Evolutionary conservation across 2,329 filamentous ascomycete genomes (phyloP), one percentile per base, ranked within the genome.

Genomic region (Salinomyces thailandicus): DNA sequence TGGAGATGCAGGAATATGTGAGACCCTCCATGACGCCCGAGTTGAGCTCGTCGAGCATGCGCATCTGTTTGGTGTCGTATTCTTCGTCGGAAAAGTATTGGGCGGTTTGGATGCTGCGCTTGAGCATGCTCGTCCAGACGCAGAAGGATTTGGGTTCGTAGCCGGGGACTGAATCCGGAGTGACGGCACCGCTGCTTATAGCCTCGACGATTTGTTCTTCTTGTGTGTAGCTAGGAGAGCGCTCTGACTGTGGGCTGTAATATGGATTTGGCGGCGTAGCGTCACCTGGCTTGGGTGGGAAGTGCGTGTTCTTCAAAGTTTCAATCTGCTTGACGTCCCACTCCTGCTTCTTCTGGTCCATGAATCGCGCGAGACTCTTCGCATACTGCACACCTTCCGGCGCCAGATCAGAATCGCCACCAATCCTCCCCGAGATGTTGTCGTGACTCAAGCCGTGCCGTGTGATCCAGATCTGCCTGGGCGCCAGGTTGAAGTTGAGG

Each of bases 61-160:
- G 54, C 54, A 58, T 58, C 49, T 93, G 84, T 66, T 98, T 98
- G 50, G 93, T 79, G 48, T 96, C 91, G 58, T 89, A 94, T 36
- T 94, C 85, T 15, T 96, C 89, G 46, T 96, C 91, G 48, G 93
- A 83, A 58, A 96, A 98, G 58, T 82, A 81, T 46, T 91, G 78
- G 0, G 82, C 86, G 1, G 87, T 93, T 55, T 94, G 78, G 34
- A 91, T 79, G 42, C 84, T 86, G 46, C 91, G 82, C 57, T 83
- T 81, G 45, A 98, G 74, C 89, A 96, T 96, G 2, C 85, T 93
- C 0, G 89, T 95, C 91, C 91, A 98, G 12, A 98, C 85, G 59
- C 91, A 98, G 57, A 95, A 96, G 57, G 85, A 85, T 66, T 94
- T 93, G 11, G 50, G 46, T 37, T 52, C 42, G 35, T 53, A 83